Evolutionary conservation across 352 stramenopile species (phyloP).

Genomic region (Thalassiosira hispida): DNA sequence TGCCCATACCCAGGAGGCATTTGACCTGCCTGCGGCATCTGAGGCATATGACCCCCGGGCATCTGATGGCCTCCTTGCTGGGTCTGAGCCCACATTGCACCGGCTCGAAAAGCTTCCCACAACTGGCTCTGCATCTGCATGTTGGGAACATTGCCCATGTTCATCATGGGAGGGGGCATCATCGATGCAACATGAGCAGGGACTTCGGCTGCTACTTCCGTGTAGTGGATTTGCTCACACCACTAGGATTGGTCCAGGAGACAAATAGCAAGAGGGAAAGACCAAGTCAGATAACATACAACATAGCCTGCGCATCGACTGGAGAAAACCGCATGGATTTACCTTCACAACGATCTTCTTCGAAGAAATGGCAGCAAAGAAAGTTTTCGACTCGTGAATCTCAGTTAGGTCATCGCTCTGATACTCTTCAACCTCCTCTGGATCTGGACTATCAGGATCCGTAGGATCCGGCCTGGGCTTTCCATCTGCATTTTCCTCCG

Average conservation of each 20-base stretch:
- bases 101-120: slow-evolving; percentile 33
- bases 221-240: slow-evolving; percentile 25
- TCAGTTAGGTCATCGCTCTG: slow-evolving; percentile 64
- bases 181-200: background rate
- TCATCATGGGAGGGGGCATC: slow-evolving; percentile 1
- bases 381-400: slow-evolving; percentile 56
- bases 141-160: background rate
- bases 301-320: background rate
- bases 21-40: background rate
- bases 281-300: too few relatives aligned
- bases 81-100: slow-evolving; percentile 43
- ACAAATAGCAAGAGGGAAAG: background rate
- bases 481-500: slow-evolving; percentile 36
- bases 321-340: slow-evolving; percentile 1
- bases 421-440: slow-evolving; percentile 11
- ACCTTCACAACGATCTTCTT: slow-evolving; percentile 17
- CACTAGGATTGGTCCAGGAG: too few relatives aligned
- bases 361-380: slow-evolving; percentile 27
- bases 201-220: background rate
- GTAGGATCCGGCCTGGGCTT: slow-evolving; percentile 3
- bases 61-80: slow-evolving; percentile 7
- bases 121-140: slow-evolving; percentile 1
- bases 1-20: background rate
- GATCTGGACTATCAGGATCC: background rate
- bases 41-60: slow-evolving; percentile 3